A percentile compares a stretch with the other conserved stretches of the same genome.
Evolutionary conservation across 2,329 filamentous ascomycete genomes (phyloP).

Genomic region (Ophiostoma australiae): DNA sequence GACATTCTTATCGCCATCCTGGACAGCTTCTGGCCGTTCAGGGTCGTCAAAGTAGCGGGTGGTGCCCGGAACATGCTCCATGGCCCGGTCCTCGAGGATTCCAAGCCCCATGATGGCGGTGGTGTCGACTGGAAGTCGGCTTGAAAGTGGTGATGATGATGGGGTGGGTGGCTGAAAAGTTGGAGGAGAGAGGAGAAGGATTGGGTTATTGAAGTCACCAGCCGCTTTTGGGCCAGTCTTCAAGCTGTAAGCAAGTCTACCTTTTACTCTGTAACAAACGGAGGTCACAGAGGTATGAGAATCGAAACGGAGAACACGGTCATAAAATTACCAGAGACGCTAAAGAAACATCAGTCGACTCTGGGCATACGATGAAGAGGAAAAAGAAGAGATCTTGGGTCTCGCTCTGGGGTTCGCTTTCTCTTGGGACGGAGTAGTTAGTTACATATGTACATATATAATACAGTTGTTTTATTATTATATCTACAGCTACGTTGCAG

Average conservation of each 20-base stretch:
- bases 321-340: neutral
- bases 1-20: slow-evolving; percentile 35
- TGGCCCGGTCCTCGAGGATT: slow-evolving; percentile 62
- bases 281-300: neutral
- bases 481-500: neutral
- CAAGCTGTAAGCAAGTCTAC: no score
- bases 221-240: neutral
- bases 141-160: neutral
- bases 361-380: neutral
- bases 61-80: slow-evolving; percentile 67
- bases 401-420: neutral
- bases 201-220: neutral
- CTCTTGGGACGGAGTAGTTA: slow-evolving; percentile 1
- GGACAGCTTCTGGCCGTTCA: slow-evolving; percentile 42
- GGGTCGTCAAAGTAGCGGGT: slow-evolving; percentile 61
- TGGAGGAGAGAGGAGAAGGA: neutral
- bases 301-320: neutral
- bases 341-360: neutral
- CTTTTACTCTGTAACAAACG: neutral
- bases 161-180: neutral
- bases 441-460: no score
- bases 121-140: neutral
- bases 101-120: slow-evolving; percentile 58
- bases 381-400: neutral
- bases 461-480: neutral